Evolutionary conservation across 495 filamentous ascomycete species (phyloP), one percentile per base, ranked within the genome.

Genomic region (Penicillium atrosanguineum): DNA sequence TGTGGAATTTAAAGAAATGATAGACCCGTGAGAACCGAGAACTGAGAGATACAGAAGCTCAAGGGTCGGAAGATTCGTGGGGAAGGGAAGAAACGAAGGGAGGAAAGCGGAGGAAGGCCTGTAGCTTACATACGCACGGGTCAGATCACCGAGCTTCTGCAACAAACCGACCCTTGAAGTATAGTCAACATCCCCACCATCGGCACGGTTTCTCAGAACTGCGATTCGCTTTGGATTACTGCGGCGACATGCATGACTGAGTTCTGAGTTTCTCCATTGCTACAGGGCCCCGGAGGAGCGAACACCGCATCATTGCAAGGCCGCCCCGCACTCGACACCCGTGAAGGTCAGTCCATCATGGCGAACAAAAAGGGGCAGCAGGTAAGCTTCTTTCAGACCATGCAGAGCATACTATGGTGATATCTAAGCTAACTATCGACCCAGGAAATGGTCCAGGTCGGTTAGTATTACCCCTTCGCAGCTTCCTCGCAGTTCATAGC

Each of bases 361-460:
- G 64, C 69, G 41, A 68, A 81, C 62, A 92, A 87, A 72, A 91
- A 90, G 70, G 78, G 79, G 55, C 83, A 86, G 52, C 87, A 91
- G 85, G 89, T 91, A 70, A 69, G 83, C 69, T 39, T 44, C 9
- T 19, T 26, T 14, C 51, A 48, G 28, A 12, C 23, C 16, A 31
- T 49, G 45, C 52, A 50, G 49, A 20, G 0, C 2, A 23, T 6
- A 5, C 12, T 46, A 1, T 9, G 20, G n/a, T 12, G 14, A 1
- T 15, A 46, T 16, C 21, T 43, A 28, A 56, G 44, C 57, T 74
- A 36, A 71, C 53, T 11, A 29, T 49, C 39, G 48, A 19, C 9
- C 43, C 67, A 97, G 92, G 93, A 98, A 83, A 98, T 98, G 94
- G 89, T 96, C 57, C 93, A 98, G 86, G 91, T 98, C 80, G 94